These are phyloP conservation scores for Discostella stelligera DNA, from an alignment of 352 stramenopile genomes.

Conservation along the genomic window DNA sequence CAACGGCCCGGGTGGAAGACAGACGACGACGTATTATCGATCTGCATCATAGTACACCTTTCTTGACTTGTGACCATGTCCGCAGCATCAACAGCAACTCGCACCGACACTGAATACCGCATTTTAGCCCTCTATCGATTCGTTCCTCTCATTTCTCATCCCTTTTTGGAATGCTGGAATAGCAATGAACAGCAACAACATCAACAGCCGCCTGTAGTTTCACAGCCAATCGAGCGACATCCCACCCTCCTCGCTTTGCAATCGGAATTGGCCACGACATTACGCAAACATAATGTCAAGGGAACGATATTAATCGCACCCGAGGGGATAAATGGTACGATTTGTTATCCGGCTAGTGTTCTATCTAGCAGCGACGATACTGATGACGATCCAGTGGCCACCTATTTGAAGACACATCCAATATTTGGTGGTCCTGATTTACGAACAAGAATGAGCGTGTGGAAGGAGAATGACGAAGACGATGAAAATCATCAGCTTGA, in stretches of 20 bases:
- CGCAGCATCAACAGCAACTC: neutral
- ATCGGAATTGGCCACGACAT: slow-evolving; percentile 42
- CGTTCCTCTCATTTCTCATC: slow-evolving; percentile 17
- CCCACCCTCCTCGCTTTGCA: slow-evolving; percentile 32
- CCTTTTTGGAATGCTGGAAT: neutral
- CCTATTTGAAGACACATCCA: slow-evolving; percentile 27
- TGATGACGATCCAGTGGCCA: slow-evolving; percentile 30
- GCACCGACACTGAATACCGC: slow-evolving; percentile 14
- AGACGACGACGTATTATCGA: too few relatives aligned
- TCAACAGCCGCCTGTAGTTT: neutral
- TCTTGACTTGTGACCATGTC: neutral
- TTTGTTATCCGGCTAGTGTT: slow-evolving; percentile 62
- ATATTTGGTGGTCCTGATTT: slow-evolving; percentile 27
- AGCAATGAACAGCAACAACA: slow-evolving; percentile 10
- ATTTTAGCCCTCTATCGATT: slow-evolving; percentile 71
- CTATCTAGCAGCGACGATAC: neutral
- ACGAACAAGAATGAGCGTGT: slow-evolving; percentile 25
- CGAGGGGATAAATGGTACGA: slow-evolving; percentile 80
- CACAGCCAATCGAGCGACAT: slow-evolving; percentile 21
- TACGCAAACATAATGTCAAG: slow-evolving; percentile 36
- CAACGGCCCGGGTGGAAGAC: too few relatives aligned
- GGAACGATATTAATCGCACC: slow-evolving; percentile 64
- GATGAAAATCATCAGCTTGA: slow-evolving; percentile 9
- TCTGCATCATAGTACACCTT: too few relatives aligned
- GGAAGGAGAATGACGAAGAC: slow-evolving; percentile 25